phyloP scores from a whole-genome alignment of 2,329 filamentous ascomycete genomes.

The Pezicula radicicola region DNA sequence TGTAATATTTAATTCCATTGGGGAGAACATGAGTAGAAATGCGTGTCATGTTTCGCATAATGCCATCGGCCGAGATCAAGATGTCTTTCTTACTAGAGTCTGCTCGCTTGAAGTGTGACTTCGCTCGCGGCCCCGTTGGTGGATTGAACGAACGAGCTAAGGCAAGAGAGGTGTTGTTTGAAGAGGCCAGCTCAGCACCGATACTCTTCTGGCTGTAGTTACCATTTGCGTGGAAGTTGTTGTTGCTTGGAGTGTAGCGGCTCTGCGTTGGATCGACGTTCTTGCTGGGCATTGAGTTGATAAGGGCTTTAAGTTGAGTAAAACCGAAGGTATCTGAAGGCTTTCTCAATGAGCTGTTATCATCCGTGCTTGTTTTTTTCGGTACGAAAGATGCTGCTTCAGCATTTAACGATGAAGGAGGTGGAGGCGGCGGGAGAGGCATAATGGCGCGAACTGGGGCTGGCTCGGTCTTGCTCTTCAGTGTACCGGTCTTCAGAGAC shows the following conservation, averaged over 20 bases:
- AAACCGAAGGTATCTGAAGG: too few species aligned
- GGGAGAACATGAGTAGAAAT: background rate
- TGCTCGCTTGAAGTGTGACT: background rate
- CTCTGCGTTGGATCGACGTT: background rate
- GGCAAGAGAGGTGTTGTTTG: background rate
- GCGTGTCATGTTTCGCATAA: background rate
- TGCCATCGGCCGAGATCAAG: background rate
- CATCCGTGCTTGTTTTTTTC: too few species aligned
- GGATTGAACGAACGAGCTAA: too few species aligned
- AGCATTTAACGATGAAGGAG: too few species aligned
- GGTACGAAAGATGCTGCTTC: too few species aligned
- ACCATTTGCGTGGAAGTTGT: too few species aligned
- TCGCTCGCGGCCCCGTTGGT: slow-evolving; percentile 2
- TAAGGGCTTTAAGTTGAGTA: too few species aligned
- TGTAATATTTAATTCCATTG: background rate
- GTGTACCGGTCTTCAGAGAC: slow-evolving; percentile 6
- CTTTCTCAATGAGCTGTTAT: too few species aligned
- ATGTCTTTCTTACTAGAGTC: slow-evolving; percentile 2
- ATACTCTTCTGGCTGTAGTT: background rate
- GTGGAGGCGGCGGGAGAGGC: too few species aligned
- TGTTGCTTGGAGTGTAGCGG: too few species aligned
- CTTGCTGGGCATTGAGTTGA: too few species aligned
- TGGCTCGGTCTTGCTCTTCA: slow-evolving; percentile 5
- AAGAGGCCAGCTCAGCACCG: background rate
- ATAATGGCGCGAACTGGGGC: background rate